These are phyloP conservation scores for Ambrosiella cleistominuta DNA, from an alignment of 2,329 filamentous ascomycete genomes.

Conservation along the genomic window DNA sequence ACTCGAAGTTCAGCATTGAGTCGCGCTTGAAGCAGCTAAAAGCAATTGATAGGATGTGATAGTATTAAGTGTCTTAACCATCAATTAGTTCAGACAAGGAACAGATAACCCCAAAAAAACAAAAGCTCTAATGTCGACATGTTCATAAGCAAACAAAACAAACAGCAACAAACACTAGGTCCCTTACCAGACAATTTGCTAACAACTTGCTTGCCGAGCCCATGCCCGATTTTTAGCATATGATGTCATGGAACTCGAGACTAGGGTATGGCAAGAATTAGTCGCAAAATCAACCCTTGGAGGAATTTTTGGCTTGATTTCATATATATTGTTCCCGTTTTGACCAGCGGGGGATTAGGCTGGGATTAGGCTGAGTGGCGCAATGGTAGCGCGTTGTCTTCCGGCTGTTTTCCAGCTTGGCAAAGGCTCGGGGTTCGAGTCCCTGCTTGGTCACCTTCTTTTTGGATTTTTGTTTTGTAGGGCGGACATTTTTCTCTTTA, in stretches of 20 bases:
- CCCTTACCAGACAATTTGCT: neutral
- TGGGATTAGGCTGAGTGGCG: constrained; percentile 9
- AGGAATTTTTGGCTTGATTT: no score
- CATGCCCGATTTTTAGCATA: neutral
- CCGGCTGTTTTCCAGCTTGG: constrained; percentile 12
- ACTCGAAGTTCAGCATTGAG: no score
- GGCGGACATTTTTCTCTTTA: no score
- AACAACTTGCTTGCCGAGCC: neutral
- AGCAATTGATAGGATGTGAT: no score
- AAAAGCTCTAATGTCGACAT: neutral
- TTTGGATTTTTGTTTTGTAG: neutral
- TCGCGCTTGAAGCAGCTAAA: no score
- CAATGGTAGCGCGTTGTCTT: constrained; percentile 13
- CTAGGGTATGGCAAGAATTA: no score
- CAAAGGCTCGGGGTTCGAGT: constrained; percentile 13
- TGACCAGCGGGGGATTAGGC: no score
- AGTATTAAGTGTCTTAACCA: no score
- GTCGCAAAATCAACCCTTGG: no score
- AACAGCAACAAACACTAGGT: neutral
- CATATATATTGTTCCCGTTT: no score
- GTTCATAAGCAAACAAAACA: neutral
- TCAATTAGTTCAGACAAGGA: neutral
- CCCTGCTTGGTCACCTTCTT: constrained; percentile 10
- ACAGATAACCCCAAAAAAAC: no score
- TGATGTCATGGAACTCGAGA: neutral